Base-by-base conservation (phyloP, 176 grass and related monocot genomes). In the Lolium perenne region DNA sequence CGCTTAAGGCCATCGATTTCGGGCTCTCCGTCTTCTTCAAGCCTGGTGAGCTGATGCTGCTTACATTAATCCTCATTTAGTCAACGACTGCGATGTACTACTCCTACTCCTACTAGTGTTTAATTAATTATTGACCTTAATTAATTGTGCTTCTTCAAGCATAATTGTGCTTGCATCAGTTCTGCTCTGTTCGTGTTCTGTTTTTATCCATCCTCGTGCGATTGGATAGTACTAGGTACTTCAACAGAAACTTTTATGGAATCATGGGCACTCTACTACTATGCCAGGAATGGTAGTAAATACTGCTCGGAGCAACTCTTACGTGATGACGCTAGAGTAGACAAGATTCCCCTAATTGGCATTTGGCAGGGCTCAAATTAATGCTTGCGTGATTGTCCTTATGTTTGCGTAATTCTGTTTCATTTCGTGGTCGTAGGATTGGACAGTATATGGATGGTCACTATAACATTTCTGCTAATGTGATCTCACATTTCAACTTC, bases 1-100 rank as follows among this genome's bases (percentile, higher is more conserved):
- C 97, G 18, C 97, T 99, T 67, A 99, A 99, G 74, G 94, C 94
- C 20, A 99, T 99, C 59, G 97, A 99, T 87, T 99, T 99, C 35
- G 97, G 97, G 3, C 97, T 99, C 60, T 99, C 97, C 0, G 92
- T 99, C 69, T 99, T 99, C 90, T 99, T 99, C 87, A 94, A 99
- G 87, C 97, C 94, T 47, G 92, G 97, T 99, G 48, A 86, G 85
- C 71, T 76, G 10, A 7, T 74, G 23, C 12, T 26, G 1, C 68
- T 72, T 71, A 51, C 60, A 47, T 74, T 83, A 69, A 71, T 43
- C 18, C 4, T 68, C 43, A n/a, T 70, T 17, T 59, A 58, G 40
- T 86, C 77, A 76, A 89, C 60, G 78, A 38, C 12, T 59, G 23
- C 5, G 53, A 76, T 40, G 40, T 43, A 4, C 1, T 47, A 5